phyloP scores from a whole-genome alignment of 2,329 filamentous ascomycete genomes.

The Sarocladiaceae sp. region DNA sequence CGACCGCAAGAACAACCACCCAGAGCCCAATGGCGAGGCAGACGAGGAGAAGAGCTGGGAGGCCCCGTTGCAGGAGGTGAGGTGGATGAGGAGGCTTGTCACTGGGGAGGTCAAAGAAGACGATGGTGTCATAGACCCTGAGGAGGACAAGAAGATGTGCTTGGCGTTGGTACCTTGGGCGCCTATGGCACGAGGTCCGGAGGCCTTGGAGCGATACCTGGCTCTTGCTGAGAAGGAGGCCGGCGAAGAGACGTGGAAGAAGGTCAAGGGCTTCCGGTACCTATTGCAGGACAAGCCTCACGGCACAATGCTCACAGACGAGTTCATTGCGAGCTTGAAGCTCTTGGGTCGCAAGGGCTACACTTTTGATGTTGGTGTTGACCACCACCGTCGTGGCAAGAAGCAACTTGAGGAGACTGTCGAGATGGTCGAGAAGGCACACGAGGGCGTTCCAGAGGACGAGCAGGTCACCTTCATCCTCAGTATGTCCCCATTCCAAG shows the following conservation, averaged over 20 bases:
- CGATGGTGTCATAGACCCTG: slow-evolving; percentile 59
- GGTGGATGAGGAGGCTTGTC: slow-evolving; percentile 60
- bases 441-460: slow-evolving; percentile 52
- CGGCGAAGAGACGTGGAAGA: slow-evolving; percentile 56
- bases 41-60: slow-evolving; percentile 47
- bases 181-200: slow-evolving; percentile 62
- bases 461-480: slow-evolving; percentile 62
- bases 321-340: slow-evolving; percentile 60
- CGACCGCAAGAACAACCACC: slow-evolving; percentile 59
- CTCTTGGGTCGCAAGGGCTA: slow-evolving; percentile 58
- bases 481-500: slow-evolving; percentile 55
- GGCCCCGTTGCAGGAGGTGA: slow-evolving; percentile 65
- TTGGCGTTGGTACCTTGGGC: slow-evolving; percentile 77
- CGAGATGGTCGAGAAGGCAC: slow-evolving; percentile 62
- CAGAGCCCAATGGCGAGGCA: slow-evolving; percentile 35
- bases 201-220: slow-evolving; percentile 60
- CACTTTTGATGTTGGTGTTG: slow-evolving; percentile 78
- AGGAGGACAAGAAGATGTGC: slow-evolving; percentile 50
- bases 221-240: slow-evolving; percentile 51
- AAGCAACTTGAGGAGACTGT: slow-evolving; percentile 67
- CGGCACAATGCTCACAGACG: slow-evolving; percentile 56
- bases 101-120: slow-evolving; percentile 49
- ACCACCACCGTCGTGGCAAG: slow-evolving; percentile 69
- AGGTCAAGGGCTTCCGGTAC: slow-evolving; percentile 75
- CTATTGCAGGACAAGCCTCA: slow-evolving; percentile 70